phyloP scores from a whole-genome alignment of 805 yeast species.

The Spencermartinsiella europaea region DNA sequence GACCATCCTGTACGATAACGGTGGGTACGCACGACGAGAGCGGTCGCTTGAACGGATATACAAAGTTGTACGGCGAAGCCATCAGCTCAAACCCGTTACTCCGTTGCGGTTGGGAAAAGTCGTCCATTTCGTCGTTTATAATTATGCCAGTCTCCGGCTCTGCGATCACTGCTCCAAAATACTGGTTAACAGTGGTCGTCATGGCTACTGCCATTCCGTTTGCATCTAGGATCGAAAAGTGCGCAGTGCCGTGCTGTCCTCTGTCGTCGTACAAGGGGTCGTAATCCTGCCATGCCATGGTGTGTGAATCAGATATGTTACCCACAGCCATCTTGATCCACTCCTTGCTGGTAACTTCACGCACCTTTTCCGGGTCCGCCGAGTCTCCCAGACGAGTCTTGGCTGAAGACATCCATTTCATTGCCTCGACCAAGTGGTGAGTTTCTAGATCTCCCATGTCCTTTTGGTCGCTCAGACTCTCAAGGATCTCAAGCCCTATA shows the following conservation, averaged over 20 bases:
- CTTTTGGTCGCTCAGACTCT: constrained; percentile 30
- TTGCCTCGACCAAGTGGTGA: constrained; percentile 72
- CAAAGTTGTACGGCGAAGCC: constrained; percentile 76
- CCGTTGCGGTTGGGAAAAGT: constrained; percentile 68
- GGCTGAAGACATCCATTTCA: constrained; percentile 92
- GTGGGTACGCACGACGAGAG: constrained; percentile 79
- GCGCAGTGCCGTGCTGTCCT: constrained; percentile 90
- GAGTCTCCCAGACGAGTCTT: constrained; percentile 83
- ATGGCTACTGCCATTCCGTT: constrained; percentile 74
- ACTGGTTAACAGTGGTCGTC: constrained; percentile 82
- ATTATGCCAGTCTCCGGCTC: constrained; percentile 80
- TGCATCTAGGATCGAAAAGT: constrained; percentile 72
- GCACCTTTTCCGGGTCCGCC: constrained; percentile 24
- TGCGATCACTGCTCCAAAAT: constrained; percentile 78
- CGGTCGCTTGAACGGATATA: constrained; percentile 75
- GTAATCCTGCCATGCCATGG: constrained; percentile 67
- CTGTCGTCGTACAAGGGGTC: constrained; percentile 71
- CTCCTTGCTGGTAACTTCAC: constrained; percentile 43
- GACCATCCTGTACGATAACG: constrained; percentile 43
- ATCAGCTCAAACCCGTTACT: constrained; percentile 73
- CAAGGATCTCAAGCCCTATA: constrained; percentile 66
- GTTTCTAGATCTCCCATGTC: constrained; percentile 47
- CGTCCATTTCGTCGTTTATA: constrained; percentile 91
- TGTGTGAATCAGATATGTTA: constrained; percentile 51
- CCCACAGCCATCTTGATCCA: constrained; percentile 53